Percentiles rank a stretch among this genome's conserved stretches.
These are phyloP conservation scores for Crithidia thermophila DNA, from an alignment of 208 protist species.

Conservation along the genomic window DNA sequence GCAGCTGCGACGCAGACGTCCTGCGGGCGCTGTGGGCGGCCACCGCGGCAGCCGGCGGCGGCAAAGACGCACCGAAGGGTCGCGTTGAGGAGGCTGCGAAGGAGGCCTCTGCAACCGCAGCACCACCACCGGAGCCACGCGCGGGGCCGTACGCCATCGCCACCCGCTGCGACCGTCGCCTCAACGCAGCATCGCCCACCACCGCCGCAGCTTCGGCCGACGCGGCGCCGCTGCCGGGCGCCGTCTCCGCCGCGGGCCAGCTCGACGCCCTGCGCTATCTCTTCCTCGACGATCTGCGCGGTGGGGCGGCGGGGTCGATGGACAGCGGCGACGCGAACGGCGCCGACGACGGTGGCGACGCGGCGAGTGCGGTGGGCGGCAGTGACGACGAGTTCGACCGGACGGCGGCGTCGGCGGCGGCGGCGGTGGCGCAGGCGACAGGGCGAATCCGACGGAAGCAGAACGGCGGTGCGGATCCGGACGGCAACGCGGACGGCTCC, in stretches of 20 bases:
- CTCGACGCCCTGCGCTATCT: constrained; percentile 30
- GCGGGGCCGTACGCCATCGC: constrained; percentile 69
- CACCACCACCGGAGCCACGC: neutral
- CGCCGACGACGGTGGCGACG: constrained; percentile 11
- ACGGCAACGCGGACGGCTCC: constrained; percentile 17
- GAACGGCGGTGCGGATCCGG: neutral
- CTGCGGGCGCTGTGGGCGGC: constrained; percentile 26
- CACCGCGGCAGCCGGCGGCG: constrained; percentile 27
- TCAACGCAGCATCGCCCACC: no score
- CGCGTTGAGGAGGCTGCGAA: neutral
- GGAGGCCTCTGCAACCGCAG: neutral
- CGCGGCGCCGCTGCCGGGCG: neutral
- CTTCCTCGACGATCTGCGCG: constrained; percentile 24
- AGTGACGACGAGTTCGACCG: constrained; percentile 19
- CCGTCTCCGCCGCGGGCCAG: constrained; percentile 23
- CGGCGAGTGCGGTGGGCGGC: constrained; percentile 13
- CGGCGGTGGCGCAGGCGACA: neutral
- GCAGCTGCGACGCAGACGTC: neutral
- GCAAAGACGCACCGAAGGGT: constrained; percentile 16
- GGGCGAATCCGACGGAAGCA: neutral
- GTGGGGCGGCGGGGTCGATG: constrained; percentile 4
- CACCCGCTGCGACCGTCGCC: constrained; percentile 53
- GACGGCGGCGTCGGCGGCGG: neutral
- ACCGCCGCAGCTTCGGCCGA: neutral
- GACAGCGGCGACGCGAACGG: constrained; percentile 11